Evolutionary conservation across 2,329 filamentous ascomycete species (phyloP).

Genomic region (Aspergillus oerlinghausenensis): DNA sequence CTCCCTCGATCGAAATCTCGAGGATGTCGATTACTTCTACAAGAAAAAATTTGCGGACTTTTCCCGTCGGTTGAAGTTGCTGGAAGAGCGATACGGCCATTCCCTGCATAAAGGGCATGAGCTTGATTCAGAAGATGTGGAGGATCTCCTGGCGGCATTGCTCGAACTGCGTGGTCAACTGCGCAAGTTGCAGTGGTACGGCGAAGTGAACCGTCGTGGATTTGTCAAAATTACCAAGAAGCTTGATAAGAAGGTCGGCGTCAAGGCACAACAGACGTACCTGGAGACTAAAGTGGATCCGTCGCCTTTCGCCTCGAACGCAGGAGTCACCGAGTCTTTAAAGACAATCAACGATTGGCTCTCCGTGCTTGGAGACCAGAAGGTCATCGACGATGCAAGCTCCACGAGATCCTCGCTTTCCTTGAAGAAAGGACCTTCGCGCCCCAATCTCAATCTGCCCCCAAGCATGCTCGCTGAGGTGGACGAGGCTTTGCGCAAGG

Average conservation of each 20-base stretch:
- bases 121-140: conserved; percentile 81
- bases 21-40: conserved; percentile 95
- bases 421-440: conserved; percentile 70
- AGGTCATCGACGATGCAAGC: conserved; percentile 68
- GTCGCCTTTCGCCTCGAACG: conserved; percentile 77
- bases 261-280: conserved; percentile 76
- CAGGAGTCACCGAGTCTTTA: conserved; percentile 54
- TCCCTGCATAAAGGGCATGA: conserved; percentile 63
- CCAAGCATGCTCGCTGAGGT: conserved; percentile 44
- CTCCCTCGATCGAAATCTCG: conserved; percentile 90
- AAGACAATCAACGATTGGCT: conserved; percentile 86
- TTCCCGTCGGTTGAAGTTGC: conserved; percentile 74
- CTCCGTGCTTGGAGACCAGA: conserved; percentile 71
- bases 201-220: conserved; percentile 88
- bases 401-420: conserved; percentile 67
- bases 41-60: conserved; percentile 90
- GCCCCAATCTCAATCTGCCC: conserved; percentile 69
- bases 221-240: conserved; percentile 99
- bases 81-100: conserved; percentile 82
- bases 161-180: conserved; percentile 83
- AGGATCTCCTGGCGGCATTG: conserved; percentile 85
- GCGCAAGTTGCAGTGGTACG: conserved; percentile 94
- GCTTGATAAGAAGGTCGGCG: conserved; percentile 86
- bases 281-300: conserved; percentile 87
- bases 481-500: conserved; percentile 38